Evolutionary conservation across 352 stramenopile species (phyloP).

Genomic region (Phytophthora sansomeana): DNA sequence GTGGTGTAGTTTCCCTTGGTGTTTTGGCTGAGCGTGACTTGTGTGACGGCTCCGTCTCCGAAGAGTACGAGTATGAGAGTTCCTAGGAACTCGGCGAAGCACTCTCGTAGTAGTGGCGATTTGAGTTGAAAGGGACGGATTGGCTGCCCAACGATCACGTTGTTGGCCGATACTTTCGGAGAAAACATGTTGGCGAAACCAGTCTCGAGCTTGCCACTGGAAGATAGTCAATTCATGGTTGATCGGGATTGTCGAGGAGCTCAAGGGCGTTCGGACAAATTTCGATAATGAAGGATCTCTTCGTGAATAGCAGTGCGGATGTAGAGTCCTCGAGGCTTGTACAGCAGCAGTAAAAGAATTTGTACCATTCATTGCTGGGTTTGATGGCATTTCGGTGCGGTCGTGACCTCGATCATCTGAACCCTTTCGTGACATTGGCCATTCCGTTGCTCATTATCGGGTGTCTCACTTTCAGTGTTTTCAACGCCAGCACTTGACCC

Average conservation of each 20-base stretch:
- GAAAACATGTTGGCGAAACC: not conserved
- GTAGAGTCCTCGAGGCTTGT: not conserved
- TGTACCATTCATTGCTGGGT: not conserved
- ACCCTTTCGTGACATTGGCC: not conserved
- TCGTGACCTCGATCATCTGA: not conserved
- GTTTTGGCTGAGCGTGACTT: constrained; percentile 56
- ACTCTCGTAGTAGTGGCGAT: constrained; percentile 52
- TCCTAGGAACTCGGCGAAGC: constrained; percentile 68
- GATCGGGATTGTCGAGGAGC: not conserved
- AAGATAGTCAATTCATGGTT: not conserved
- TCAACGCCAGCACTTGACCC: not conserved
- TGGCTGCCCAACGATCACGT: not conserved
- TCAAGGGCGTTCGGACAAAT: no score
- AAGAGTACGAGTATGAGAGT: constrained; percentile 68
- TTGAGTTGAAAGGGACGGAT: constrained; percentile 52
- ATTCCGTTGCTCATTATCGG: not conserved
- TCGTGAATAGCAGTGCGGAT: no score
- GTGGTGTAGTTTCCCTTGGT: constrained; percentile 63
- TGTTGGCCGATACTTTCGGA: not conserved
- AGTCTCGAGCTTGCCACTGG: not conserved
- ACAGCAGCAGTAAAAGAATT: not conserved
- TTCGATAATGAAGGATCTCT: no score
- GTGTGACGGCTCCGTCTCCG: constrained; percentile 65
- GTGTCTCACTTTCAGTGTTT: not conserved
- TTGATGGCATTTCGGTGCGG: not conserved